phyloP scores from a whole-genome alignment of 176 grass and related monocot species.

The Aechmea fasciata region DNA sequence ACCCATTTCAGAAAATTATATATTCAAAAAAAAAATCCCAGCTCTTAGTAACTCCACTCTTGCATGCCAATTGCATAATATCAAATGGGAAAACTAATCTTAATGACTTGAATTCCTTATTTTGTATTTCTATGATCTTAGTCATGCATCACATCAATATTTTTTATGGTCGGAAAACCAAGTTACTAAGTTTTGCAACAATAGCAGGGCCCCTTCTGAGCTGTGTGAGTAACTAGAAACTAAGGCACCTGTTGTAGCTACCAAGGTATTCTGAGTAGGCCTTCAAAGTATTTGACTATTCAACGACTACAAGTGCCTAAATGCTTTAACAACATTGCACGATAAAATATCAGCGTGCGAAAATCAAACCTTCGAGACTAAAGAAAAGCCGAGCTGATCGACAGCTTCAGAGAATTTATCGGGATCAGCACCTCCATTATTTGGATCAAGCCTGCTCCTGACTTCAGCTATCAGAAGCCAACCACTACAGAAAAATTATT shows the following conservation, averaged over 20 bases:
- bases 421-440: conserved; percentile 77
- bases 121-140: too few relatives aligned
- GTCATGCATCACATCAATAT: too few relatives aligned
- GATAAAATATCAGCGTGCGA: conserved; percentile 11
- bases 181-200: neutral
- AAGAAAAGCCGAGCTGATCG: conserved; percentile 66
- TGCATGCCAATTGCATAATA: too few relatives aligned
- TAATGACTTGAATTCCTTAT: too few relatives aligned
- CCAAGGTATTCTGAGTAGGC: neutral
- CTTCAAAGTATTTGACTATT: neutral
- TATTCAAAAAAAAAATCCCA: too few relatives aligned
- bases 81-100: too few relatives aligned
- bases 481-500: conserved; percentile 49
- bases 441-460: conserved; percentile 78
- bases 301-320: conserved; percentile 1
- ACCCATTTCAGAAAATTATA: too few relatives aligned
- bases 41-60: too few relatives aligned
- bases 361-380: conserved; percentile 61
- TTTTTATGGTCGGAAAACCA: too few relatives aligned
- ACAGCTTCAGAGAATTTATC: conserved; percentile 74
- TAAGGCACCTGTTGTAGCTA: neutral
- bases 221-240: neutral
- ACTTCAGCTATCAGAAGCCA: conserved; percentile 98
- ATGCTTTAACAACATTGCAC: conserved; percentile 3
- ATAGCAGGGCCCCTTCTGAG: neutral